A percentile compares a stretch with the other conserved stretches of the same genome.
phyloP scores from a whole-genome alignment of 176 grass and related monocot species.

The Tillandsia fasciculata region DNA sequence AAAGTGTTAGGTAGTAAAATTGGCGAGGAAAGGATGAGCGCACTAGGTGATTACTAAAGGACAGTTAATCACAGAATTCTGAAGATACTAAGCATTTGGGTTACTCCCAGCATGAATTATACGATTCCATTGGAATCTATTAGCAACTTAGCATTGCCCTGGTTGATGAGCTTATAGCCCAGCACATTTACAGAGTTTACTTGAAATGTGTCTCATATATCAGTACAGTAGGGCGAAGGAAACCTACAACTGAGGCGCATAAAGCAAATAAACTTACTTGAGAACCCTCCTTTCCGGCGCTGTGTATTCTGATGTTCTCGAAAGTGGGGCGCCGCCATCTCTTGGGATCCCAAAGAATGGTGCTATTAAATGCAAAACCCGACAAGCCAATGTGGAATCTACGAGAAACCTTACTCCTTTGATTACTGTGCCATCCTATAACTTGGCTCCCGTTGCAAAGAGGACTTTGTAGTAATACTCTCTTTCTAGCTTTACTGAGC shows the following conservation, averaged over 20 bases:
- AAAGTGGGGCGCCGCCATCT: conserved; percentile 38
- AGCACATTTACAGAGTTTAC: too few species aligned
- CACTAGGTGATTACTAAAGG: too few species aligned
- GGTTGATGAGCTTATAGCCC: not conserved
- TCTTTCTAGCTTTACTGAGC: conserved; percentile 31
- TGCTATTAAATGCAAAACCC: conserved; percentile 67
- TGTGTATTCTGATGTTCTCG: conserved; percentile 41
- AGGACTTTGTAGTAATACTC: conserved; percentile 42
- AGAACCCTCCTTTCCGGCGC: conserved; percentile 42
- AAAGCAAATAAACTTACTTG: conserved; percentile 26
- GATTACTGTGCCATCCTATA: conserved; percentile 51
- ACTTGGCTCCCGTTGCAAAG: conserved; percentile 40
- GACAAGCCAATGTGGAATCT: conserved; percentile 53
- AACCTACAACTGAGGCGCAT: not conserved
- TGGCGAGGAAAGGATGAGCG: too few species aligned
- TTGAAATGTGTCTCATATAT: too few species aligned
- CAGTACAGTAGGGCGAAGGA: too few species aligned
- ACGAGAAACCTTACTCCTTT: conserved; percentile 23
- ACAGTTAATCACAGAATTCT: too few species aligned
- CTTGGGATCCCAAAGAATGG: conserved; percentile 49
- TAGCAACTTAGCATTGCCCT: not conserved
- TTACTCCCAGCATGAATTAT: too few species aligned
- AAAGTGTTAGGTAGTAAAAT: too few species aligned
- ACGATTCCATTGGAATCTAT: too few species aligned
- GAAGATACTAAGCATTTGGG: too few species aligned